Evolutionary conservation across 2,329 filamentous ascomycete species (phyloP), one percentile per base, ranked within the genome.

Genomic region (Atkinsonella hypoxylon): DNA sequence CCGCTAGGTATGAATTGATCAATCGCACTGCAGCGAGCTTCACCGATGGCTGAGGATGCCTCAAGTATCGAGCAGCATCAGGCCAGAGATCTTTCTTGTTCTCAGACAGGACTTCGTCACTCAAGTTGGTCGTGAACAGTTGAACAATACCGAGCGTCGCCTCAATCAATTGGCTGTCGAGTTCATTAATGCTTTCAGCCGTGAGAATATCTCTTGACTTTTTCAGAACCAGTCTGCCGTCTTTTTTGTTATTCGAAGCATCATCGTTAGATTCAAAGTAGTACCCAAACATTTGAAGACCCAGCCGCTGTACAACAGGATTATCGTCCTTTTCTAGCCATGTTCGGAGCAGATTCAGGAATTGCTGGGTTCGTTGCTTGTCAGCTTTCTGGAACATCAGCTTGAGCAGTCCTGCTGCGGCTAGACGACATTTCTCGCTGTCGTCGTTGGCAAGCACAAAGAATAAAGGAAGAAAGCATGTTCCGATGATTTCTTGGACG

Each of bases 361-460:
- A 89, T 45, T 78, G 83, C 55, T 82, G 78, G 38, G 81, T 73
- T 52, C 82, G 79, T 56, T 89, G 85, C 54, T 78, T 77, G 61
- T 91, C 85, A 2, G 89, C 83, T 59, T 83, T 82, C 51, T 81
- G 78, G 66, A 95, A 95, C 17, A 93, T 77, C 60, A 87, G 83
- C 61, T 86, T 89, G 51, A 97, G 72, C 43, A 98, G 71, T 51
- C 85, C 80, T 43, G 82, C 84, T 0, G 90, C 89, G 65, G 91
- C 83, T 54, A 89, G 79, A 31, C 87, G 82, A 66, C 93, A 98
- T 58, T 88, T 87, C 48, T 84, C 78, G 46, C 87, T 88, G 49
- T 94, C 87, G 54, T 98, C 93, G 59, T 96, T 95, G 53, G 86
- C 82, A 55, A 96, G 77, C 15, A 90, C 82, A 59, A 95, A 81